Evolutionary conservation across 139 green algal species (phyloP), one percentile per base, ranked within the genome.

Genomic region (Asterochloris sp.): DNA sequence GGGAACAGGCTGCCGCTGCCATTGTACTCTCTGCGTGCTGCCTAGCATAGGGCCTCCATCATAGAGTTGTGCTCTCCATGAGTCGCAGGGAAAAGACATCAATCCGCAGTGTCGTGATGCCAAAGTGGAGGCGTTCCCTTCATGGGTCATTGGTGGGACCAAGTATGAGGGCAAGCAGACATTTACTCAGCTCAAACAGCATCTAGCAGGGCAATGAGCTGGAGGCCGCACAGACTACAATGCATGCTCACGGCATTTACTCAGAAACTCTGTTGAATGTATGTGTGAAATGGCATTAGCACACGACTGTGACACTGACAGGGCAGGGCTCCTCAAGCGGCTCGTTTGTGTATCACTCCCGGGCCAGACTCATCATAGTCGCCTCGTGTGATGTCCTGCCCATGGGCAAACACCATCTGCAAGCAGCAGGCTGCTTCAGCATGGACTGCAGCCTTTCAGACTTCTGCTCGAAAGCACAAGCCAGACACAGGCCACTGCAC

Each of bases 71-170:
- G 61, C 15, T 23, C 14, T 85, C 68, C 16, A 19, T 61, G 23
- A 28, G 21, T 38, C 47, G 69, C 88, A 97, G 92, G 94, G 90
- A 62, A 85, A 86, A 21, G 87, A 91, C 83, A 69, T 96, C 60
- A 92, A 89, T 19, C 60, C 87, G 10, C 86, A 86, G 17, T 99
- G 96, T 85, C 76, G 89, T 54, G 92, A 87, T 21, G 97, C 93
- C 1, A 87, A 89, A 0, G 86, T 99, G 29, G 80, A 95, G 15
- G 95, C 94, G 23, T 99, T 98, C 85, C 97, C 97, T 63, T 97
- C 95, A 21, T 99, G 97, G 97, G 85, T 98, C n/a, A 96, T 99
- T 76, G 91, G 92, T 27, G 94, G 91, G n/a, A 84, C 92, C 27
- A 81, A 85, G 47, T 81, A 97, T 12, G 85, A 94, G 81, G 79